Evolutionary conservation across 2,329 filamentous ascomycete genomes (phyloP), one percentile per base, ranked within the genome.

Genomic region (Colletotrichum sp.): DNA sequence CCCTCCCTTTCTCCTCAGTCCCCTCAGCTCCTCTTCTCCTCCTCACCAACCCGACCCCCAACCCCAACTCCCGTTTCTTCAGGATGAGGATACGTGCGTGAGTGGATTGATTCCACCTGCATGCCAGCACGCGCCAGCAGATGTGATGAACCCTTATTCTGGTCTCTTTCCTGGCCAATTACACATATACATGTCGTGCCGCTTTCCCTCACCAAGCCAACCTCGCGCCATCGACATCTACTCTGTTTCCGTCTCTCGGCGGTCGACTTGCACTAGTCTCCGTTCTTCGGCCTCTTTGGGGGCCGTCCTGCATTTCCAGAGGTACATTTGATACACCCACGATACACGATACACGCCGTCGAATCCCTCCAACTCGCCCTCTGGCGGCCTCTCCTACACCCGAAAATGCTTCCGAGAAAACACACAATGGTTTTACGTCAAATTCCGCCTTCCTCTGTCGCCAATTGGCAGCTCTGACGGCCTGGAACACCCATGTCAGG

Each of bases 101-200:
- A 59, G 70, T 75, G 69, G 70, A 68, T 73, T 73, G 63, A 75
- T 75, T 72, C 72, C 69, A 72, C 72, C 69, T 75, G 72, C 72
- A 75, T 64, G 63, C 72, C 70, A 72, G 72, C 73, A 75, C 73
- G 59, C 73, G 70, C 70, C 70, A 75, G 70, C 64, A 68, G 73
- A 68, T 75, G 63, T 75, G 73, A 75, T 68, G 73, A 75, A 75
- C 73, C 73, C 73, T 73, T 68, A 68, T 59, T 72, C 24, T 68
- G 68, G 73, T 67, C 44, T 60, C 39, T 32, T 18, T 72, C 26
- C 36, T 55, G 39, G 18, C 68, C 62, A 72, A 72, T 66, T 30
- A 16, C 69, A 32, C 69, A 55, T 75, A 59, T 68, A 71, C 44
- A 48, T 48, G 44, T 65, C 60, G 48, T 44, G 32, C 59, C 59